phyloP scores from a whole-genome alignment of 352 stramenopile species.

The Thalassiosira hispida region DNA sequence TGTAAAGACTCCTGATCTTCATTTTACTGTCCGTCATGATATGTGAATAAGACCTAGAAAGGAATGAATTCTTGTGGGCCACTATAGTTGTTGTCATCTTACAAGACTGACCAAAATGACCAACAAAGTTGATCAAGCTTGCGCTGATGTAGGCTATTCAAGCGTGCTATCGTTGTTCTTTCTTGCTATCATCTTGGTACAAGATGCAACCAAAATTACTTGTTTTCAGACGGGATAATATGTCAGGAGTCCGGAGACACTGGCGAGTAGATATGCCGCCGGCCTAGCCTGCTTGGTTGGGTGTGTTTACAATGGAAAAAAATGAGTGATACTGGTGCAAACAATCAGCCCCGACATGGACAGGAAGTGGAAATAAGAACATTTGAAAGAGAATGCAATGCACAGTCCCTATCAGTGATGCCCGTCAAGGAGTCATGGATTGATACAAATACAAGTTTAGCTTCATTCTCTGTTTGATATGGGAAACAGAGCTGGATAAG shows the following conservation, averaged over 20 bases:
- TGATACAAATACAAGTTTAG: slow-evolving; percentile 14
- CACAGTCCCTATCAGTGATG: slow-evolving; percentile 46
- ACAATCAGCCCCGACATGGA: neutral
- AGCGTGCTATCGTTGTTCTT: too few species aligned
- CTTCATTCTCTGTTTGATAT: slow-evolving; percentile 18
- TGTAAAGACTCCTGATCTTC: too few species aligned
- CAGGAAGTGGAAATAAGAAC: slow-evolving; percentile 13
- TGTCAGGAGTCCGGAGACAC: slow-evolving; percentile 58
- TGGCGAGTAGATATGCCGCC: slow-evolving; percentile 38
- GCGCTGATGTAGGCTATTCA: too few species aligned
- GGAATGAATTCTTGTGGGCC: too few species aligned
- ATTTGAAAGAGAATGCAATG: slow-evolving; percentile 47
- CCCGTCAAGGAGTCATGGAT: slow-evolving; percentile 44
- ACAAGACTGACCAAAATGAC: too few species aligned
- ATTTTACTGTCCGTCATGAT: too few species aligned
- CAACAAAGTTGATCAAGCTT: too few species aligned
- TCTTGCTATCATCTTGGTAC: too few species aligned
- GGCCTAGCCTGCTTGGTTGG: slow-evolving; percentile 50
- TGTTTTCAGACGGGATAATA: slow-evolving; percentile 64
- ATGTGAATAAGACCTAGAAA: too few species aligned
- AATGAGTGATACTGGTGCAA: neutral
- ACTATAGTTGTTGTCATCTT: too few species aligned
- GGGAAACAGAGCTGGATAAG: too few species aligned
- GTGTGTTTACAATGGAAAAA: slow-evolving; percentile 47
- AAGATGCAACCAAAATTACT: slow-evolving; percentile 44